Base-by-base conservation (phyloP, 1,284 basidiomycete genomes). In the Trametes versicolor region DNA sequence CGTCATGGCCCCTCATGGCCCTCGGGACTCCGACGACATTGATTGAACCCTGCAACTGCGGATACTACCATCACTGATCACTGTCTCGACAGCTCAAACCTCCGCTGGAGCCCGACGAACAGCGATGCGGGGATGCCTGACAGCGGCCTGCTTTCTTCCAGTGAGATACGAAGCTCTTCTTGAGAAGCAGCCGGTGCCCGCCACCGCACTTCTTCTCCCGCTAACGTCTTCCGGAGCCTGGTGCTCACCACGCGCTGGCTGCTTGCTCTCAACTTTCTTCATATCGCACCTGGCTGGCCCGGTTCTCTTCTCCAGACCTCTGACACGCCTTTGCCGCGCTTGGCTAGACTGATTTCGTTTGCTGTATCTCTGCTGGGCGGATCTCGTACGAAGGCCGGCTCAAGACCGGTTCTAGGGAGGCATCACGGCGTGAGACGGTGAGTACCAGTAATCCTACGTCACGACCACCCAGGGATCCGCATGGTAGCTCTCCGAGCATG, bases 241-340 rank as follows among this genome's bases (percentile, higher is more conserved):
- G 43, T 13, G 39, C 61, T 50, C 53, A 39, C 5, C 12, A 27
- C 32, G 48, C 36, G 61, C 55, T 17, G 48, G 60, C 53, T 62
- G 60, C 27, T 32, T 55, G 15, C 48, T 39, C 39, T 12, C 13
- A 17, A 10, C 34, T 17, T 49, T 41, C 36, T 43, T 23, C 37
- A 27, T 19, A 29, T 49, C 10, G 39, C 39, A 8, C 58, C 29
- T 45, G 51, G 52, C 60, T 48, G 59, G 51, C 23, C 41, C 51
- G 43, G 27, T 58, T 36, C 34, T 21, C 17, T 29, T 45, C 41
- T 53, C 32, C 25, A 34, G 19, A 19, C 50, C 29, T 6, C 19
- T 8, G 17, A n/a, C 50, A 12, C 50, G 10, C 48, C 6, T 43
- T 39, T 10, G n/a, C 41, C 4, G 29, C 48, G 48, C 12, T 25